Evolutionary conservation across 345 rosid genomes (phyloP).

Genomic region (Syzygium aromaticum): DNA sequence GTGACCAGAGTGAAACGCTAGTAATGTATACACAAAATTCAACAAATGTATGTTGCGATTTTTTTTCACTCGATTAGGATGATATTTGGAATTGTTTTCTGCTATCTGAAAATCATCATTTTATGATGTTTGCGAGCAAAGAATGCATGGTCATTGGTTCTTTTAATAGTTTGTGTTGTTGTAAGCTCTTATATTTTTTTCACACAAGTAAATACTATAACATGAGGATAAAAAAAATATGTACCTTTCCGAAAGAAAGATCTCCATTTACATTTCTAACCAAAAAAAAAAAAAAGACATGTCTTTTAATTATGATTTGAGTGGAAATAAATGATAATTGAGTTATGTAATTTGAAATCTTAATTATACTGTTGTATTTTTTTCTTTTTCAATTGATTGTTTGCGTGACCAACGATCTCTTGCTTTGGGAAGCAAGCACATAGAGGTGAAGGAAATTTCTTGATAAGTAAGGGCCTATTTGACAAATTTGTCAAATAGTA

Average conservation of each 20-base stretch:
- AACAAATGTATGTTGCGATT: rapidly evolving
- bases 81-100: background rate
- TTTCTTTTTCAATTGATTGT: background rate
- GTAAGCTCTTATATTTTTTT: background rate
- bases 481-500: no score
- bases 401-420: background rate
- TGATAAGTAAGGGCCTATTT: background rate
- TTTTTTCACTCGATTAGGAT: background rate
- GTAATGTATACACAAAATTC: background rate
- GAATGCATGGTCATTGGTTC: background rate
- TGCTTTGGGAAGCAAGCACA: background rate
- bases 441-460: background rate
- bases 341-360: background rate
- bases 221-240: background rate
- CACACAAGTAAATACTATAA: background rate
- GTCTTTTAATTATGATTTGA: background rate
- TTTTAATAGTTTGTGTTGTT: background rate
- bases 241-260: background rate
- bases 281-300: background rate
- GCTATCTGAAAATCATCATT: background rate
- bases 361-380: background rate
- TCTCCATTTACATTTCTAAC: background rate
- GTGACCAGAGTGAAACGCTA: background rate
- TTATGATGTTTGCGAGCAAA: background rate
- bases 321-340: background rate